Percentiles rank a stretch among this genome's conserved stretches.
phyloP scores from a whole-genome alignment of 148 eudicot genomes.

The Rhododendron kiyosumense region DNA sequence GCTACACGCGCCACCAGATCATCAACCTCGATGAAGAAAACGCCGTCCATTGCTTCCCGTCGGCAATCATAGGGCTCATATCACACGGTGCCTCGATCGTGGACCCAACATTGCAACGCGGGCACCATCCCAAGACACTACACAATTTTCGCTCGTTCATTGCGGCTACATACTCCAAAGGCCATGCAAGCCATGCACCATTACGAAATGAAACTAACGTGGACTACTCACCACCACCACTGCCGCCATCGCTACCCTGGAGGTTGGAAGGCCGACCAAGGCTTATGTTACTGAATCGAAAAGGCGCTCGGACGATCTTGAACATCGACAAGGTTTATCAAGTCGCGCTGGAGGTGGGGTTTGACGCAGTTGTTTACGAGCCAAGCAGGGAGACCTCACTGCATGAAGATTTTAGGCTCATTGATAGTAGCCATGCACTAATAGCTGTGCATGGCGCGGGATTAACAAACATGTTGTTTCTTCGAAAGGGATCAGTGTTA shows the following conservation, averaged over 20 bases:
- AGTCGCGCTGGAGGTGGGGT: conserved; percentile 26
- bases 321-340: conserved; percentile 23
- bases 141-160: conserved; percentile 32
- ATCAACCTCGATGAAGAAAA: conserved; percentile 22
- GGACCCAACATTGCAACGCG: conserved; percentile 18
- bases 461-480: conserved; percentile 20
- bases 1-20: conserved; percentile 26
- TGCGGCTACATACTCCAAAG: conserved; percentile 10
- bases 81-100: conserved; percentile 38
- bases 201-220: background rate
- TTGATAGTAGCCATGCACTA: conserved; percentile 29
- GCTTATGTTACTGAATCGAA: conserved; percentile 23
- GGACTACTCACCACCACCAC: background rate
- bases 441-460: conserved; percentile 30
- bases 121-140: conserved; percentile 3
- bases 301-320: conserved; percentile 15
- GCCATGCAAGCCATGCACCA: background rate
- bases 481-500: conserved; percentile 5
- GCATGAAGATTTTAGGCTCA: conserved; percentile 19
- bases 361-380: conserved; percentile 21
- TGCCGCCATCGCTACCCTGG: background rate
- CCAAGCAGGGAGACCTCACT: conserved; percentile 17
- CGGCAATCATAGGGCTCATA: conserved; percentile 33
- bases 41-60: conserved; percentile 28
- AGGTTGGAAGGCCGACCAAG: conserved; percentile 16